A percentile compares a stretch with the other conserved stretches of the same genome.
These are phyloP conservation scores for Cyphellophora attinorum DNA, from an alignment of 2,329 filamentous ascomycete genomes.

Conservation along the genomic window DNA sequence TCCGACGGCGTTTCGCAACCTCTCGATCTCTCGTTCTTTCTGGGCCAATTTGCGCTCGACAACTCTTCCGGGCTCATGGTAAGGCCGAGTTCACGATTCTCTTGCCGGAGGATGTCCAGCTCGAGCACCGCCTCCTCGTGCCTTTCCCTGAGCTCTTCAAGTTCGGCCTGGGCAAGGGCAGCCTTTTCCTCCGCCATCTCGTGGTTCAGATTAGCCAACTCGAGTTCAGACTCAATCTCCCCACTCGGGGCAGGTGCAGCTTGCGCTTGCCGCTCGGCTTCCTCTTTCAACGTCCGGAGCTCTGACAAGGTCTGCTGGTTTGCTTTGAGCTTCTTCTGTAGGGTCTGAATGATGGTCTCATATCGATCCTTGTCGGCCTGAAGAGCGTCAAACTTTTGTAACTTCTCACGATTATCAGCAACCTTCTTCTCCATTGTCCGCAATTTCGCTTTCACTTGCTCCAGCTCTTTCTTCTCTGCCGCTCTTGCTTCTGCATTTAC, in stretches of 20 bases:
- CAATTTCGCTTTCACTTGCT: conserved; percentile 81
- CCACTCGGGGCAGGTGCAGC: conserved; percentile 46
- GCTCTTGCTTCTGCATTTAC: conserved; percentile 15
- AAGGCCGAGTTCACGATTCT: conserved; percentile 73
- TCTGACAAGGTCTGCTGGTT: conserved; percentile 72
- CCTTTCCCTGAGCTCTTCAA: conserved; percentile 65
- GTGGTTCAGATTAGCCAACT: conserved; percentile 78
- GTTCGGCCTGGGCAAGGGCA: conserved; percentile 70
- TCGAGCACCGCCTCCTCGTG: conserved; percentile 81
- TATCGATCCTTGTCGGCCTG: conserved; percentile 49
- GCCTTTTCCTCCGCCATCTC: conserved; percentile 95
- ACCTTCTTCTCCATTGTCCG: conserved; percentile 81
- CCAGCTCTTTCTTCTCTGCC: conserved; percentile 57
- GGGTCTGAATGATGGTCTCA: conserved; percentile 76
- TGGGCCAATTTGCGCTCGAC: conserved; percentile 76
- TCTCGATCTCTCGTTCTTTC: conserved; percentile 82
- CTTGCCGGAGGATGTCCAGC: conserved; percentile 74
- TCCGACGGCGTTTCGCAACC: conserved; percentile 74
- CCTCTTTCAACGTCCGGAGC: conserved; percentile 66
- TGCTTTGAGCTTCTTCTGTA: conserved; percentile 80
- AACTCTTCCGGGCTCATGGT: conserved; percentile 85
- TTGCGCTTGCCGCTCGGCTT: conserved; percentile 59
- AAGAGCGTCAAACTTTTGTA: conserved; percentile 67
- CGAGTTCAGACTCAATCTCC: conserved; percentile 75
- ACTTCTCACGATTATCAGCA: conserved; percentile 71